Evolutionary conservation across 2,329 filamentous ascomycete species (phyloP).

Genomic region (Cytospora schulzeri): DNA sequence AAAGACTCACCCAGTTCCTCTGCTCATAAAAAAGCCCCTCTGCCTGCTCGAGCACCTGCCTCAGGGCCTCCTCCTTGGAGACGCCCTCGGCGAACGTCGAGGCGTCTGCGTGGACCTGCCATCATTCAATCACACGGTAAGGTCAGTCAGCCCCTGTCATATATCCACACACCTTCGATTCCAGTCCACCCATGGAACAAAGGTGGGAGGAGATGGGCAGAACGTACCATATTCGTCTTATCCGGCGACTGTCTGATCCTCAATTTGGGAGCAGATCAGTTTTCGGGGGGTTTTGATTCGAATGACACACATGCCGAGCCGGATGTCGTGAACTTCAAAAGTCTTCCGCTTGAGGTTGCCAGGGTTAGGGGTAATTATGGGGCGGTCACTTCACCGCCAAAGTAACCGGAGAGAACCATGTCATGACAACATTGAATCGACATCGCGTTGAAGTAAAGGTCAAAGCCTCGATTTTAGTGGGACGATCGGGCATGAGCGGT

Average conservation of each 20-base stretch:
- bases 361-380: constrained; percentile 11
- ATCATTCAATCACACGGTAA: background rate
- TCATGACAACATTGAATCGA: constrained; percentile 2
- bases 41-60: constrained; percentile 72
- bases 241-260: background rate
- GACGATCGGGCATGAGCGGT: too few species aligned
- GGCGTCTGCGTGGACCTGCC: constrained; percentile 75
- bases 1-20: constrained; percentile 70
- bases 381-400: constrained; percentile 14
- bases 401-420: background rate
- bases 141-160: background rate
- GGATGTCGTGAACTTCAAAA: background rate
- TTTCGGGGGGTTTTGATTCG: background rate
- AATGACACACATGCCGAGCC: background rate
- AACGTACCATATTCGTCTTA: background rate
- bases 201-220: too few species aligned
- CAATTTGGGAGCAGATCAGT: background rate
- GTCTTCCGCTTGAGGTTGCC: background rate
- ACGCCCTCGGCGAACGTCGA: constrained; percentile 70
- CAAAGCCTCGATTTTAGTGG: too few species aligned
- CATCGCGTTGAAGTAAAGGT: too few species aligned
- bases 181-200: too few species aligned
- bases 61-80: constrained; percentile 72
- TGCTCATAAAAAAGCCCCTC: constrained; percentile 71
- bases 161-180: too few species aligned